These are phyloP conservation scores for Aspergillus sp. DNA, from an alignment of 2,329 filamentous ascomycete genomes.

Conservation along the genomic window DNA sequence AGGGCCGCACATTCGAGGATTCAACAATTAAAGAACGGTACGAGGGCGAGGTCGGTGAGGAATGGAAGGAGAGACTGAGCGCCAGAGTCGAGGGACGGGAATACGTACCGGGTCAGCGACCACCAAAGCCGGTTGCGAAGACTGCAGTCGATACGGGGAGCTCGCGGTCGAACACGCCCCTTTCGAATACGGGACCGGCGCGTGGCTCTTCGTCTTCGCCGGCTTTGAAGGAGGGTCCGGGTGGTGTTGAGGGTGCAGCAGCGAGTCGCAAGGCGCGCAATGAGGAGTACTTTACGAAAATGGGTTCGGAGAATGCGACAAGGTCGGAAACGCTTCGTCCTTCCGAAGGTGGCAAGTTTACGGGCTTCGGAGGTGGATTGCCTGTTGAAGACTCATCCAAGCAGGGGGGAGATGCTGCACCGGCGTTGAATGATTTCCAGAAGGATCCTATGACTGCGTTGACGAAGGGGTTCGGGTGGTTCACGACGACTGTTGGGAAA, in stretches of 20 bases:
- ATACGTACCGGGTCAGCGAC: slow-evolving; percentile 73
- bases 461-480: slow-evolving; percentile 93
- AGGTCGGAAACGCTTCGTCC: slow-evolving; percentile 75
- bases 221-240: slow-evolving; percentile 9
- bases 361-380: slow-evolving; percentile 81
- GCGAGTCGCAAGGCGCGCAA: slow-evolving; percentile 63
- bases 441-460: slow-evolving; percentile 85
- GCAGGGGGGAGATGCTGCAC: slow-evolving; percentile 30
- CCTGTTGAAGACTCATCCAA: slow-evolving; percentile 48
- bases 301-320: slow-evolving; percentile 79
- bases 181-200: slow-evolving; percentile 18
- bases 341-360: slow-evolving; percentile 88
- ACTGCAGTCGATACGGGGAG: slow-evolving; percentile 35
- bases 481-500: slow-evolving; percentile 82
- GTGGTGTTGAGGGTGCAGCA: slow-evolving; percentile 32
- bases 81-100: slow-evolving; percentile 86
- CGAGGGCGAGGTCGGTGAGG: slow-evolving; percentile 84
- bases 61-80: slow-evolving; percentile 87
- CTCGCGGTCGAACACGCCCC: slow-evolving; percentile 30
- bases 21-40: slow-evolving; percentile 89
- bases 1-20: slow-evolving; percentile 74
- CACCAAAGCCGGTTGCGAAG: slow-evolving; percentile 38
- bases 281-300: slow-evolving; percentile 84
- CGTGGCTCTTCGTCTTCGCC: slow-evolving; percentile 23
- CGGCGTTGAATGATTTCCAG: slow-evolving; percentile 82